These are phyloP conservation scores for Boletus pseudo-olivaceus DNA, from an alignment of 768 basidiomycete species.

Conservation along the genomic window DNA sequence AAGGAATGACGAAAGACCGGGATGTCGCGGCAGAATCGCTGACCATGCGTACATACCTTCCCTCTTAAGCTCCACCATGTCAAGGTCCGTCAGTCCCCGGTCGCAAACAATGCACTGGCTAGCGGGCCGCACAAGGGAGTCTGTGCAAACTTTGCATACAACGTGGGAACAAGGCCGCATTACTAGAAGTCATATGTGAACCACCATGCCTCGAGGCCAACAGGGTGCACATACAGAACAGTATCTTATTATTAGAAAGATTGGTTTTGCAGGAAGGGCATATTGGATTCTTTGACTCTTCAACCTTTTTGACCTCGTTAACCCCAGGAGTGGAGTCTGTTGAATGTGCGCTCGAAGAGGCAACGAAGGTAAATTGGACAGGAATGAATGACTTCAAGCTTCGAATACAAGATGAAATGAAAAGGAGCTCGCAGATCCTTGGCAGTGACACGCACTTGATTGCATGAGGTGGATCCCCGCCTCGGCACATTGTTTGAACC, in stretches of 20 bases:
- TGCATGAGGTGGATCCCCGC: slow-evolving; percentile 72
- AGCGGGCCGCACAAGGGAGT: slow-evolving; percentile 74
- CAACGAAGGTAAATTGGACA: slow-evolving; percentile 68
- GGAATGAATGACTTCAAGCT: slow-evolving; percentile 83
- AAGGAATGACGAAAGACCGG: background rate
- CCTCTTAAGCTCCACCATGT: slow-evolving; percentile 79
- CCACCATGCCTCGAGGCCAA: background rate
- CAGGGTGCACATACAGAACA: slow-evolving; percentile 53
- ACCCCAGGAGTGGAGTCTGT: slow-evolving; percentile 37
- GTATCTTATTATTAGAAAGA: slow-evolving; percentile 72
- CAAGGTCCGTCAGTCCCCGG: slow-evolving; percentile 55
- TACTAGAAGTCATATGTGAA: slow-evolving; percentile 39
- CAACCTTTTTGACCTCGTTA: slow-evolving; percentile 38
- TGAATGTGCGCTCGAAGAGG: slow-evolving; percentile 37
- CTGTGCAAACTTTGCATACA: slow-evolving; percentile 86
- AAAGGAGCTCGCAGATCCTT: background rate
- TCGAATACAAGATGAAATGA: slow-evolving; percentile 4
- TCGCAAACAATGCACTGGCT: slow-evolving; percentile 91
- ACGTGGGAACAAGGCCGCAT: slow-evolving; percentile 90
- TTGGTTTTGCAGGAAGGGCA: slow-evolving; percentile 87
- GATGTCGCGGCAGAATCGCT: background rate
- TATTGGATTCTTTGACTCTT: slow-evolving; percentile 61
- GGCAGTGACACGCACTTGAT: slow-evolving; percentile 54
- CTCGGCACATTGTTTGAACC: slow-evolving; percentile 85
- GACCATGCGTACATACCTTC: slow-evolving; percentile 59